Conservation (phyloP, 305 asterid genomes). For the Fraxinus dipetala region DNA sequence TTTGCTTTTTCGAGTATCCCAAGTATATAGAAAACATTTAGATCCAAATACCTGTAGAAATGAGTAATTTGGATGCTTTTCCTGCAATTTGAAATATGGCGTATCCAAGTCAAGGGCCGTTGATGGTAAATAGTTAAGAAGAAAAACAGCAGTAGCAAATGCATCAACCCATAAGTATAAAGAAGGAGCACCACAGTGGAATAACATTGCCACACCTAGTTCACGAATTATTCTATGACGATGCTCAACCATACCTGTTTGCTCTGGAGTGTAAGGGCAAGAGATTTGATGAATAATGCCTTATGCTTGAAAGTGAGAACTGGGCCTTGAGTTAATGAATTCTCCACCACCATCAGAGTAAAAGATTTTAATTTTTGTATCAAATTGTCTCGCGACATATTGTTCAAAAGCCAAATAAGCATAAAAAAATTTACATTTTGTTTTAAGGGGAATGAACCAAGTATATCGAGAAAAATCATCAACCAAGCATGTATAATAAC, state of each 20-base stretch:
- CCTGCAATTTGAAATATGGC: background rate
- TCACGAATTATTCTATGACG: background rate
- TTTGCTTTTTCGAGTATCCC: no score
- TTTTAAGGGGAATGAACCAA: no score
- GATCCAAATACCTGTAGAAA: no score
- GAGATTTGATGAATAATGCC: slow-evolving; percentile 3
- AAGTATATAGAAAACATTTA: no score
- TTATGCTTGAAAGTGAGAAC: background rate
- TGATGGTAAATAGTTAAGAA: background rate
- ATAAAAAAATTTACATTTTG: no score
- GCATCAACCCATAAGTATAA: slow-evolving; percentile 8
- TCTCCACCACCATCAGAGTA: background rate
- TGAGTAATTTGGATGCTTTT: background rate
- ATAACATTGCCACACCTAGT: slow-evolving; percentile 6
- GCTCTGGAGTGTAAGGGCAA: background rate
- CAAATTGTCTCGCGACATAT: background rate
- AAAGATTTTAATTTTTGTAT: background rate
- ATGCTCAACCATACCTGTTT: background rate
- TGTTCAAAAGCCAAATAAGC: no score
- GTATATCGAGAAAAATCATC: no score
- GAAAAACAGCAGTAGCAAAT: background rate
- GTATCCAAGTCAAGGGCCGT: background rate
- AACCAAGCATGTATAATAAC: no score
- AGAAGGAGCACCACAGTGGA: background rate
- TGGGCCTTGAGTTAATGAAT: background rate